A percentile compares a stretch with the other conserved stretches of the same genome.
phyloP scores from a whole-genome alignment of 495 filamentous ascomycete species.

The Penicillium egyptiacum region DNA sequence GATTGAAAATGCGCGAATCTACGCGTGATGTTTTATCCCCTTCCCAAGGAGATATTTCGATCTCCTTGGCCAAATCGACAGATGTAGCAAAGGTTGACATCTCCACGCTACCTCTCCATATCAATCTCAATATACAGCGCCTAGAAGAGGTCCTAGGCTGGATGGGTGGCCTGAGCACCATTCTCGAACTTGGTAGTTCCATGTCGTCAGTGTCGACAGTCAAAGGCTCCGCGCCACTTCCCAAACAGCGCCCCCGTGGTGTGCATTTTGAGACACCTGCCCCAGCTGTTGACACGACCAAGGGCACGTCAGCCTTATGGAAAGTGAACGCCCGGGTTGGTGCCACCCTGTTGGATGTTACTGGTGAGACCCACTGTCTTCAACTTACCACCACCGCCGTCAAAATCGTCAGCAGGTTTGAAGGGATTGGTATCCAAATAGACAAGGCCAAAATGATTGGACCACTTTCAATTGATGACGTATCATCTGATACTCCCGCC shows the following conservation, averaged over 20 bases:
- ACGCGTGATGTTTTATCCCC: constrained; percentile 59
- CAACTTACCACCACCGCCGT: constrained; percentile 72
- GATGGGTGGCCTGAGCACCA: constrained; percentile 90
- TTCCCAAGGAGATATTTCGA: constrained; percentile 61
- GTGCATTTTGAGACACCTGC: constrained; percentile 67
- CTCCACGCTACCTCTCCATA: constrained; percentile 75
- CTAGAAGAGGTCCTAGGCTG: constrained; percentile 84
- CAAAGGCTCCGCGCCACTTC: constrained; percentile 33
- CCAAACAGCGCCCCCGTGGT: constrained; percentile 49
- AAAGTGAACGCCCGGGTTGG: constrained; percentile 78
- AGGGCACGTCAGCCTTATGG: constrained; percentile 40
- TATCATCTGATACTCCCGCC: constrained; percentile 50
- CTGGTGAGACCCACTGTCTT: constrained; percentile 75
- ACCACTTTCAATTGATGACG: constrained; percentile 53
- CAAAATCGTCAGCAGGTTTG: constrained; percentile 71
- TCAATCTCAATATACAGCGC: constrained; percentile 74
- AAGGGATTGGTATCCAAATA: constrained; percentile 67
- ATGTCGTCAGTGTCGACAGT: constrained; percentile 70
- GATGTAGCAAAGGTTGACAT: constrained; percentile 61
- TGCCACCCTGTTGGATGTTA: constrained; percentile 68
- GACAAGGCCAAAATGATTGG: constrained; percentile 73
- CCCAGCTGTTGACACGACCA: constrained; percentile 17
- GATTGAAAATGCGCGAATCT: constrained; percentile 69
- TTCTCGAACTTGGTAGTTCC: constrained; percentile 83
- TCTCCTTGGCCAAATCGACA: constrained; percentile 56